Evolutionary conservation across 2,329 filamentous ascomycete species (phyloP).

Genomic region (Alternaria burnsii): DNA sequence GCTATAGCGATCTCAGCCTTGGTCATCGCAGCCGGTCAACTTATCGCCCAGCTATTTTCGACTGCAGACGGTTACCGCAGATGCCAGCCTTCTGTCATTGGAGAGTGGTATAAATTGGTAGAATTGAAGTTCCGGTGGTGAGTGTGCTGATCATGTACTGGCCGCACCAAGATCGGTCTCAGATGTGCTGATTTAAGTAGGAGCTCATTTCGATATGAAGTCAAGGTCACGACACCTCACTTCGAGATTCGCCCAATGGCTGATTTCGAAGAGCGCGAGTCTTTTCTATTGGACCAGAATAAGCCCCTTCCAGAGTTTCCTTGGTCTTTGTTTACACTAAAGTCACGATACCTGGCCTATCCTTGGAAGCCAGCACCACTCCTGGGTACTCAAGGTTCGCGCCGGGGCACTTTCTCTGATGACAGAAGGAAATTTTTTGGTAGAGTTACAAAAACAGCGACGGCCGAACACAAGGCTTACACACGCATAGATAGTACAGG

Average conservation of each 20-base stretch:
- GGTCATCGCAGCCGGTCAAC: slow-evolving; percentile 11
- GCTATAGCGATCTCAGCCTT: slow-evolving; percentile 15
- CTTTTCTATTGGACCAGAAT: not conserved
- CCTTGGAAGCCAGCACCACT: too few species aligned
- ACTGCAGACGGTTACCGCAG: slow-evolving; percentile 21
- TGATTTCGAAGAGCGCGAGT: not conserved
- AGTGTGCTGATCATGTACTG: not conserved
- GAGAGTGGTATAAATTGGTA: slow-evolving; percentile 2
- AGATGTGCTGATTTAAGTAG: not conserved
- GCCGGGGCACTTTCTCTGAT: not conserved
- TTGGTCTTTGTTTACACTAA: not conserved
- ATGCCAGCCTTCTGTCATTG: slow-evolving; percentile 16
- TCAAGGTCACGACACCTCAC: slow-evolving; percentile 18
- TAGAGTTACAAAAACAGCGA: too few species aligned
- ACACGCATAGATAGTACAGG: too few species aligned
- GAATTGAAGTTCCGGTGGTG: slow-evolving; percentile 1
- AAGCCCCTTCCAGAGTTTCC: not conserved
- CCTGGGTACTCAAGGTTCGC: not conserved
- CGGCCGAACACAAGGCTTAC: too few species aligned
- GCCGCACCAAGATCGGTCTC: too few species aligned
- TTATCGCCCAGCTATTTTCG: slow-evolving; percentile 19
- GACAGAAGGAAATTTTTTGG: too few species aligned
- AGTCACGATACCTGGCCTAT: not conserved
- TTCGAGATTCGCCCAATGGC: not conserved
- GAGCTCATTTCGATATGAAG: slow-evolving; percentile 17